Percentiles rank a stretch among this genome's conserved stretches.
Evolutionary conservation across 148 eudicot species (phyloP).

Genomic region (Vaccinium darrowii): DNA sequence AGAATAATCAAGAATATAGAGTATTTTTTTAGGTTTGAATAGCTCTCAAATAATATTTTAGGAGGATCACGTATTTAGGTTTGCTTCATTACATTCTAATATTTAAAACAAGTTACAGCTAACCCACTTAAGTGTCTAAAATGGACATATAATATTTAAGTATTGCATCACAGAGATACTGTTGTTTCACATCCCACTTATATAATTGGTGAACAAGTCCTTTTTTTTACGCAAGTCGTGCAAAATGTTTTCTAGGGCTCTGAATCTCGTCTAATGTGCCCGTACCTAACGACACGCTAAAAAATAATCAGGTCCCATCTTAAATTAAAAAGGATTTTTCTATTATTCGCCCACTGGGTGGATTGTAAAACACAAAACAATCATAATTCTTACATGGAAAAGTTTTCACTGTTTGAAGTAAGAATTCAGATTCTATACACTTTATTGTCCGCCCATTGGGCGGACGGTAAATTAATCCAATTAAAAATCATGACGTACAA

Average conservation of each 20-base stretch:
- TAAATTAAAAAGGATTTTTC: too few species aligned
- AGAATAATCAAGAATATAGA: not conserved
- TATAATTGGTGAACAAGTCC: not conserved
- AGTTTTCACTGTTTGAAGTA: too few species aligned
- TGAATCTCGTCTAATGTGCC: not conserved
- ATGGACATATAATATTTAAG: not conserved
- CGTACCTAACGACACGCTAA: not conserved
- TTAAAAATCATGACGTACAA: not conserved
- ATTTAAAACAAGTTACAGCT: not conserved
- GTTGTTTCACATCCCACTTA: not conserved
- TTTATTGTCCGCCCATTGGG: too few species aligned
- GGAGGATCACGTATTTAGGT: not conserved
- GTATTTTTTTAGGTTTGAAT: not conserved
- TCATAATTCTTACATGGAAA: too few species aligned
- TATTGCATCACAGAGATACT: not conserved
- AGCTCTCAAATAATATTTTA: not conserved
- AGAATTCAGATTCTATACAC: too few species aligned
- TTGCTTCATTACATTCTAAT: not conserved
- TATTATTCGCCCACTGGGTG: too few species aligned
- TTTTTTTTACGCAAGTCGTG: not conserved
- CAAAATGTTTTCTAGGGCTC: not conserved
- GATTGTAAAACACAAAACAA: too few species aligned
- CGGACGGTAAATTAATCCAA: too few species aligned
- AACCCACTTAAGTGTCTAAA: not conserved
- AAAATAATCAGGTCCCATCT: not conserved